Evolutionary conservation across 176 grass and related monocot genomes (phyloP), one percentile per base, ranked within the genome.

Genomic region (Canna indica): DNA sequence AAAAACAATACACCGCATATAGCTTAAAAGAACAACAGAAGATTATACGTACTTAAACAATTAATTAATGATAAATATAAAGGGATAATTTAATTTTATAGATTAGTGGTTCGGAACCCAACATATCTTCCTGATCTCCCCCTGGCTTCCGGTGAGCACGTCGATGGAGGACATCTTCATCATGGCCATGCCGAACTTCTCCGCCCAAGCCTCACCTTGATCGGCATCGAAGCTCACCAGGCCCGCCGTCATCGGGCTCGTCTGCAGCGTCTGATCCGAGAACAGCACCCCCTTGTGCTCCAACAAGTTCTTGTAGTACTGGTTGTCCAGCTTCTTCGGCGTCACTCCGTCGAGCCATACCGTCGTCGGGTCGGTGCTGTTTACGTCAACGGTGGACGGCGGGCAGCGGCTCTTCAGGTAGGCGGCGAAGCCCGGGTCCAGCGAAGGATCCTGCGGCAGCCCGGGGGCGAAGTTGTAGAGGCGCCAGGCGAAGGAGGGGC

Each of bases 241-340:
- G 2, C 36, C 75, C 3, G 64, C 30, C n/a, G 38, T 81, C 46
- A 62, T 30, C 0, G 74, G 44, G 62, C 46, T 78, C 1, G 39
- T 47, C 16, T 74, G 38, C 70, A 86, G 54, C n/a, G 75, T 76
- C 24, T n/a, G 27, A 27, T 86, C 83, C 10, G 83, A 81, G n/a
- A 5, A 59, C 47, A 86, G 61, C 47, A 80, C 25, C 26, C 80
- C 83, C n/a, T 36, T 29, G 13, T 72, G 39, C 11, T 14, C 5
- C 24, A 86, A 33, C 64, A 86, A 10, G 70, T 86, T 86, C 75
- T 78, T 78, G 70, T 81, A 86, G 83, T 86, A 86, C 64, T 81
- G 64, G 75, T 78, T 86, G 63, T 86, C 83, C 28, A 86, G 52
- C 5, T 2, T 4, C 27, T 39, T 58, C 18, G 83, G 79, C n/a